phyloP scores from a whole-genome alignment of 1,284 basidiomycete species.

The Kalmanozyma brasiliensis region DNA sequence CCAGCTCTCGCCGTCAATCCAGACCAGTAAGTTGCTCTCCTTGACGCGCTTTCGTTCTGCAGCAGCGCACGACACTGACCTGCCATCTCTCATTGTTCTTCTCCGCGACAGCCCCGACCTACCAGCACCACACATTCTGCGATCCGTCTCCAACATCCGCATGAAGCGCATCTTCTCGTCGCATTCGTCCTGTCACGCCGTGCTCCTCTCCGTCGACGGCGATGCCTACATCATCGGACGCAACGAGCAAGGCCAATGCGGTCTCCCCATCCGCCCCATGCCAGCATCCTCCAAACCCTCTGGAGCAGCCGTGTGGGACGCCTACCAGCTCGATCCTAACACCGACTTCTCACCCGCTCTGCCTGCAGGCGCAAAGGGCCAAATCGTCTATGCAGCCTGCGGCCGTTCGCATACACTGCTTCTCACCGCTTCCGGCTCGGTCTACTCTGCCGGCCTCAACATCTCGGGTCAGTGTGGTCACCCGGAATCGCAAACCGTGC shows the following conservation, averaged over 20 bases:
- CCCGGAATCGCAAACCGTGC: slow-evolving; percentile 75
- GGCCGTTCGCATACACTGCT: slow-evolving; percentile 85
- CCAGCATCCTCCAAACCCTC: slow-evolving; percentile 65
- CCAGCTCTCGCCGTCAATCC: slow-evolving; percentile 39
- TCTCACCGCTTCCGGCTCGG: slow-evolving; percentile 80
- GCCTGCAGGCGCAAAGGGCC: slow-evolving; percentile 74
- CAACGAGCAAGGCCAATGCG: slow-evolving; percentile 72
- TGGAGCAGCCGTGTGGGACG: slow-evolving; percentile 75
- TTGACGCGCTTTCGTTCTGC: neutral
- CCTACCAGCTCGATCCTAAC: slow-evolving; percentile 69
- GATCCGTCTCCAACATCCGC: slow-evolving; percentile 81
- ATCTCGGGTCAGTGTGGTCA: slow-evolving; percentile 87
- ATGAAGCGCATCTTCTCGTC: slow-evolving; percentile 53
- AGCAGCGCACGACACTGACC: neutral
- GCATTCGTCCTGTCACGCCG: slow-evolving; percentile 52
- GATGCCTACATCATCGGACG: slow-evolving; percentile 87
- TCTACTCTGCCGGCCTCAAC: slow-evolving; percentile 87
- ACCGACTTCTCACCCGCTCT: slow-evolving; percentile 67
- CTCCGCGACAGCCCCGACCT: slow-evolving; percentile 76
- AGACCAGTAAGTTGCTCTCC: slow-evolving; percentile 26
- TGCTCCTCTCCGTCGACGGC: slow-evolving; percentile 72
- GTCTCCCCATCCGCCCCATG: slow-evolving; percentile 49
- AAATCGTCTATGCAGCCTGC: slow-evolving; percentile 82
- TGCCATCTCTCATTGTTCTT: neutral
- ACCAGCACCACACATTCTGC: slow-evolving; percentile 84